phyloP scores from a whole-genome alignment of 192 early-diverging fungal species.

The Backusella luteola region DNA sequence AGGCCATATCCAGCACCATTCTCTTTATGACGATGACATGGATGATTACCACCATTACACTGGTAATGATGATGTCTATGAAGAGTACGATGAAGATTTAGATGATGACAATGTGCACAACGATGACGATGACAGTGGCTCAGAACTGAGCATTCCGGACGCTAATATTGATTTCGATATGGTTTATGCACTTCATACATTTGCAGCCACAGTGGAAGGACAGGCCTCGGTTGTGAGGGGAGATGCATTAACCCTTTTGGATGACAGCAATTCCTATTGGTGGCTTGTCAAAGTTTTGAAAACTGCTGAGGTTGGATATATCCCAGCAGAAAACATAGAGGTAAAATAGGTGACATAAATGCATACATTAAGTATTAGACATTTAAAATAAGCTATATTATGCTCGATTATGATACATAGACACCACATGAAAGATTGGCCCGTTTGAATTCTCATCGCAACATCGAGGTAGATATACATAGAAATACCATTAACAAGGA shows the following conservation, averaged over 20 bases:
- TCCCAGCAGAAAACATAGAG: slow-evolving; percentile 88
- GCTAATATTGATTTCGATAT: slow-evolving; percentile 70
- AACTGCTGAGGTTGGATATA: slow-evolving; percentile 78
- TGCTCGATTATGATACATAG: slow-evolving; percentile 19
- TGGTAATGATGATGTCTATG: slow-evolving; percentile 37
- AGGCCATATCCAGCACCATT: not conserved
- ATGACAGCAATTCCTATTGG: slow-evolving; percentile 88
- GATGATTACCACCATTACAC: slow-evolving; percentile 25
- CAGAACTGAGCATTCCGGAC: slow-evolving; percentile 48
- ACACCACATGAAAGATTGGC: slow-evolving; percentile 81
- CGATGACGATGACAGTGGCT: slow-evolving; percentile 40
- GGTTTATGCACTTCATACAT: slow-evolving; percentile 86
- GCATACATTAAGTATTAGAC: not conserved
- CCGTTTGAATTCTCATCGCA: slow-evolving; percentile 71
- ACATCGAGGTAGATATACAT: slow-evolving; percentile 50
- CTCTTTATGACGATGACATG: slow-evolving; percentile 27
- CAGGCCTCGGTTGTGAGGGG: slow-evolving; percentile 79
- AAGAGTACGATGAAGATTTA: slow-evolving; percentile 35
- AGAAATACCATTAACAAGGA: too few relatives aligned
- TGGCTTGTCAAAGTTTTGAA: slow-evolving; percentile 69
- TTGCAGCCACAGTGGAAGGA: slow-evolving; percentile 81
- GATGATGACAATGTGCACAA: slow-evolving; percentile 32
- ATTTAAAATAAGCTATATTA: not conserved
- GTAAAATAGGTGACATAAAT: slow-evolving; percentile 31
- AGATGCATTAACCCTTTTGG: slow-evolving; percentile 75